Evolutionary conservation across 192 early-diverging fungal species (phyloP), one percentile per base, ranked within the genome.

Genomic region (Gigaspora rosea): DNA sequence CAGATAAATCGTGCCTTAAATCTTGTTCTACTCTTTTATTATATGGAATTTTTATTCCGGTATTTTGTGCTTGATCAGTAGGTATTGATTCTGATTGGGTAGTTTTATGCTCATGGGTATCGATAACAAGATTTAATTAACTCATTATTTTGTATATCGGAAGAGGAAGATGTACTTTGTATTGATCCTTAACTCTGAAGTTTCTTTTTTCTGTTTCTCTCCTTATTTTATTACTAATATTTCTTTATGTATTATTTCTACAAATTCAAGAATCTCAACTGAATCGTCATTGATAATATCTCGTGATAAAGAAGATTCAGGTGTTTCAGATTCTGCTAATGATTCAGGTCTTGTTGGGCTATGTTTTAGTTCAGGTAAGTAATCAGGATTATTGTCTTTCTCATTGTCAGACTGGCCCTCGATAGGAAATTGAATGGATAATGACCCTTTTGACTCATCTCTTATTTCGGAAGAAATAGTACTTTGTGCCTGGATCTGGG

Each of bases 211-310:
- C 59, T n/a, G 59, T 11, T 62, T 33, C 59, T 63, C 61, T 63
- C 61, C 61, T 63, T 63, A 68, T 68, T 48, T 68, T 20, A 47
- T 67, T 67, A 67, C 41, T 67, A 67, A 67, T 47, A 32, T 67
- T 67, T 67, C n/a, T 67, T 67, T 67, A 67, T 67, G 35, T 67
- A 67, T n/a, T n/a, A 7, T 67, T 67, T 67, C 65, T 67, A 35
- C 65, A 67, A 67, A 67, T 13, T 41, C 41, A 10, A 62, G 18
- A 18, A 18, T 62, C 59, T 62, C 59, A 33, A n/a, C n/a, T n/a
- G n/a, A n/a, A n/a, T n/a, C n/a, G n/a, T n/a, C n/a, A n/a, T n/a
- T n/a, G n/a, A n/a, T 50, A 50, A 50, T 50, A 50, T 50, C 49
- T 50, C 12, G 49, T 50, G 49, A 50, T 61, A 61, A 22, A 32